phyloP scores from a whole-genome alignment of 768 basidiomycete genomes.

The Dacryopinax primogenitus region DNA sequence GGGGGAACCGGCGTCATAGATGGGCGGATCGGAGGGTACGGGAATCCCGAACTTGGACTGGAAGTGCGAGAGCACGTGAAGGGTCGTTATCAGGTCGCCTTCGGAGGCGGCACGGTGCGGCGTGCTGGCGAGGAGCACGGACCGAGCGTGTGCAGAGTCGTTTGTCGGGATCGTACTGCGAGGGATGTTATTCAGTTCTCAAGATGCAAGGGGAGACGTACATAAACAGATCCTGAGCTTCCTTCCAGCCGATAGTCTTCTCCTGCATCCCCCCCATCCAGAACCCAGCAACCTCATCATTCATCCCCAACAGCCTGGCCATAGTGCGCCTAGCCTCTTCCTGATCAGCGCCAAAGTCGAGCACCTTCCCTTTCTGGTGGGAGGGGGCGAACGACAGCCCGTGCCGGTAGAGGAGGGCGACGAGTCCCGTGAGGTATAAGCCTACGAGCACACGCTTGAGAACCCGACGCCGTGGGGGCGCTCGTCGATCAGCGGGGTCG shows the following conservation, averaged over 20 bases:
- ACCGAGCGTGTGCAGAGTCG: slow-evolving; percentile 4
- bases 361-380: background rate
- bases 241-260: slow-evolving; percentile 1
- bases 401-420: background rate
- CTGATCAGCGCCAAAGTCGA: background rate
- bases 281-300: background rate
- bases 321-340: slow-evolving; percentile 1
- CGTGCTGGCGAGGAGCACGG: slow-evolving; percentile 37
- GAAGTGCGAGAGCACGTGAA: slow-evolving; percentile 52
- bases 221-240: slow-evolving; percentile 1
- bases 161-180: background rate
- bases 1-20: slow-evolving; percentile 57
- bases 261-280: background rate
- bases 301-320: background rate
- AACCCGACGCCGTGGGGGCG: background rate
- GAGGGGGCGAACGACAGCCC: background rate
- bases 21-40: slow-evolving; percentile 30
- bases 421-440: background rate
- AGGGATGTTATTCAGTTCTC: too few relatives aligned
- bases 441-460: background rate
- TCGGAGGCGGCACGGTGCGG: slow-evolving; percentile 60
- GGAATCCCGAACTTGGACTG: slow-evolving; percentile 45
- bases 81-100: slow-evolving; percentile 50
- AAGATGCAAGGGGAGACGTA: background rate
- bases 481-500: background rate